These are phyloP conservation scores for Euphorbia pulcherrima DNA, from an alignment of 345 rosid genomes.

Conservation along the genomic window DNA sequence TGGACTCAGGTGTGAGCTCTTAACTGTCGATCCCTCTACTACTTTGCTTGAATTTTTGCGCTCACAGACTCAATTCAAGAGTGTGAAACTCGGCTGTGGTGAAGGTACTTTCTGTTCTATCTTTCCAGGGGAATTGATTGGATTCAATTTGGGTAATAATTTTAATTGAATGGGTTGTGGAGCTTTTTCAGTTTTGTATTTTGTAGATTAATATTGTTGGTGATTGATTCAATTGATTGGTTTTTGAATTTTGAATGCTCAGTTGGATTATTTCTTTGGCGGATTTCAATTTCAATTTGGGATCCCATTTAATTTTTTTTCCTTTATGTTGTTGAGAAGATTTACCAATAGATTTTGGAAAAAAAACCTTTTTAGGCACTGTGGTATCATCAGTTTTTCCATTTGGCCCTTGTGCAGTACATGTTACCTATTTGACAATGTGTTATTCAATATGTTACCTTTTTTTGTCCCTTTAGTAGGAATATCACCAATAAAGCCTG, in stretches of 20 bases:
- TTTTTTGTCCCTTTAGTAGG: too few relatives aligned
- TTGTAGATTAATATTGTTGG: not conserved
- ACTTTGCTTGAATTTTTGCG: constrained; percentile 26
- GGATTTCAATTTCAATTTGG: not conserved
- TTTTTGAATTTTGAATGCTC: not conserved
- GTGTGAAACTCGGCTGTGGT: constrained; percentile 27
- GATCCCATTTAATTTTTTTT: not conserved
- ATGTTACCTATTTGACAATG: too few relatives aligned
- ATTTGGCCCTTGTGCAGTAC: too few relatives aligned
- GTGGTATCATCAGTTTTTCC: too few relatives aligned
- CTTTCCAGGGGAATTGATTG: not conserved
- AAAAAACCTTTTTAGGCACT: too few relatives aligned
- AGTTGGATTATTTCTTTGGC: too few relatives aligned
- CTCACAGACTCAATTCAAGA: constrained; percentile 19
- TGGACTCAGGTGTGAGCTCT: constrained; percentile 21
- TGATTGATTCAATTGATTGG: not conserved
- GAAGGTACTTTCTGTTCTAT: constrained; percentile 11
- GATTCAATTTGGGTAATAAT: not conserved
- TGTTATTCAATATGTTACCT: too few relatives aligned
- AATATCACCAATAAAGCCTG: too few relatives aligned
- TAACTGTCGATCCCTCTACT: constrained; percentile 9
- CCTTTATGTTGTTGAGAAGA: not conserved
- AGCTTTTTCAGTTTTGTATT: not conserved
- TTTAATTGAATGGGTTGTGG: constrained; percentile 1
- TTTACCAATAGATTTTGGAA: too few relatives aligned